A percentile compares a stretch with the other conserved stretches of the same genome.
phyloP scores from a whole-genome alignment of 257 asterid species.

The Primulina tabacum region DNA sequence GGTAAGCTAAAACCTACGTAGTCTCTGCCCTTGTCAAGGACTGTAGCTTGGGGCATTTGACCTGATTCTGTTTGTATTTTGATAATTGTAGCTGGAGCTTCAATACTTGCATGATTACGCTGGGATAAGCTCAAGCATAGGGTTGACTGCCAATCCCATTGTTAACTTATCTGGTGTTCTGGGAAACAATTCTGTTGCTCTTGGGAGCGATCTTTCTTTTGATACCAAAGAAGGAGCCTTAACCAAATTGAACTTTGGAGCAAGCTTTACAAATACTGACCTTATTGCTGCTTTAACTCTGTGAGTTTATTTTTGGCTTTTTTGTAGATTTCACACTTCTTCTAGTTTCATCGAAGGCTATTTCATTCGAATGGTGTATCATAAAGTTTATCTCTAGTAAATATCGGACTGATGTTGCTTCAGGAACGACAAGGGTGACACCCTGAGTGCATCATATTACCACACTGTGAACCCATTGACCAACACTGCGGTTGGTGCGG shows the following conservation, averaged over 20 bases:
- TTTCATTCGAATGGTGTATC: no score
- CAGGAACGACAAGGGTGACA: conserved; percentile 52
- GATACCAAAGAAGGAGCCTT: conserved; percentile 44
- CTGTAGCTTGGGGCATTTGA: not conserved
- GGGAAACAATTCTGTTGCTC: conserved; percentile 38
- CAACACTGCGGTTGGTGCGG: conserved; percentile 49
- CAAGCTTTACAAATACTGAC: conserved; percentile 45
- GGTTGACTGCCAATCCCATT: conserved; percentile 52
- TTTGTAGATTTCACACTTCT: not conserved
- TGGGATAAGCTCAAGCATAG: conserved; percentile 43
- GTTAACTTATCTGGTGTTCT: conserved; percentile 46
- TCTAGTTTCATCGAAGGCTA: not conserved
- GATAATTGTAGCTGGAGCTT: conserved; percentile 38
- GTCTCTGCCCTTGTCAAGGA: not conserved
- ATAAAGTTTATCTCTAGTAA: not conserved
- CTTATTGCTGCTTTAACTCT: conserved; percentile 45
- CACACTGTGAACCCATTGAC: conserved; percentile 45
- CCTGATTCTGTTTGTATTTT: conserved; percentile 4
- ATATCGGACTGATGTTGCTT: not conserved
- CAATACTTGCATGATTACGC: conserved; percentile 48
- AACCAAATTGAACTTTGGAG: conserved; percentile 41
- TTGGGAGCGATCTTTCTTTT: conserved; percentile 45
- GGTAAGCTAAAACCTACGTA: conserved; percentile 22
- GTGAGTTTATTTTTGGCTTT: conserved; percentile 30
- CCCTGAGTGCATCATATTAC: conserved; percentile 47